phyloP scores from a whole-genome alignment of 345 rosid genomes.

The Populus simonii region DNA sequence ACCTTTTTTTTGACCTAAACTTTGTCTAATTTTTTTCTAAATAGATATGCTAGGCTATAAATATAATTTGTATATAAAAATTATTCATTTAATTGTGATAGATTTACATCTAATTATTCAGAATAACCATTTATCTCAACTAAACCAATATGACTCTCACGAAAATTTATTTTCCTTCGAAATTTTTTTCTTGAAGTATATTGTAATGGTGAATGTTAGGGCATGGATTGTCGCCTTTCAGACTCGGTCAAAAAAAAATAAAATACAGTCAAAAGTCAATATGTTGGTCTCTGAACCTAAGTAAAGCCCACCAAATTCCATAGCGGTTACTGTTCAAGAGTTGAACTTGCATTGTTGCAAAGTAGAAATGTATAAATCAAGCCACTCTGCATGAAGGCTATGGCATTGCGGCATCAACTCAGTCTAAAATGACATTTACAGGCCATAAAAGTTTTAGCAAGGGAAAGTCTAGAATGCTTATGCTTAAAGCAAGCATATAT shows the following conservation, averaged over 20 bases:
- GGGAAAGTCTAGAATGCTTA: not conserved
- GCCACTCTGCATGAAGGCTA: too few relatives aligned
- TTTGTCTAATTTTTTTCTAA: fast-evolving
- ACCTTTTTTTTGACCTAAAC: too few relatives aligned
- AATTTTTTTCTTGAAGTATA: not conserved
- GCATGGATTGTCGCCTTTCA: not conserved
- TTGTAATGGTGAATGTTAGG: not conserved
- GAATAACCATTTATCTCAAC: too few relatives aligned
- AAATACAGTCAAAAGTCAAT: not conserved
- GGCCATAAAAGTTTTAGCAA: not conserved
- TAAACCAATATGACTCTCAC: not conserved
- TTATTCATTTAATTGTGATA: too few relatives aligned
- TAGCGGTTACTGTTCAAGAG: not conserved
- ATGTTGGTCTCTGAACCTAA: not conserved
- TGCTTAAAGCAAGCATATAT: not conserved
- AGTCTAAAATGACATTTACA: not conserved
- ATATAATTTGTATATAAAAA: too few relatives aligned
- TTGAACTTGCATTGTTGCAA: not conserved
- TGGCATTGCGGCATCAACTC: too few relatives aligned
- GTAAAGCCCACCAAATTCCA: not conserved
- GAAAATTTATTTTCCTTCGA: not conserved
- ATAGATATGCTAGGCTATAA: too few relatives aligned
- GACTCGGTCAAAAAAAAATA: not conserved
- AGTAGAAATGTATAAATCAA: too few relatives aligned
- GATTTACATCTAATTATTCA: too few relatives aligned